A percentile compares a stretch with the other conserved stretches of the same genome.
phyloP scores from a whole-genome alignment of 2,329 filamentous ascomycete species.

The Colletotrichum lentis region DNA sequence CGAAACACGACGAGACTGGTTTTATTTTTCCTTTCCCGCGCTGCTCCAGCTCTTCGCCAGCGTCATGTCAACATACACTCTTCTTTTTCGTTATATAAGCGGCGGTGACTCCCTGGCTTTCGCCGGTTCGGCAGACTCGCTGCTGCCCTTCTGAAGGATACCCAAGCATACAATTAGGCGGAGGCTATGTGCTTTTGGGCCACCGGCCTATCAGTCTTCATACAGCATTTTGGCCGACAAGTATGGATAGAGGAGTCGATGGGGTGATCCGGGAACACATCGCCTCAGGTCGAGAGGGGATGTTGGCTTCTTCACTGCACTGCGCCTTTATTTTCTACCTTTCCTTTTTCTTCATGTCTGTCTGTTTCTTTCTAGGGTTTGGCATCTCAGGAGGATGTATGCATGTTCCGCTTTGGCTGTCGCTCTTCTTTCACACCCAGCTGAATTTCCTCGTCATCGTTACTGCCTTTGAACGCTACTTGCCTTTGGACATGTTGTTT shows the following conservation, averaged over 20 bases:
- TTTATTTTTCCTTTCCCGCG: not conserved
- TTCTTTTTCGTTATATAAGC: slow-evolving; percentile 36
- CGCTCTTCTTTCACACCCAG: not conserved
- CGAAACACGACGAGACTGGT: not conserved
- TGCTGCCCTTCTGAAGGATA: slow-evolving; percentile 44
- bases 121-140: slow-evolving; percentile 30
- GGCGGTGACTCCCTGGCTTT: slow-evolving; percentile 33
- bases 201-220: slow-evolving; percentile 45
- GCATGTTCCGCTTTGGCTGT: slow-evolving; percentile 16
- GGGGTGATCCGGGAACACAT: slow-evolving; percentile 27
- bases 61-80: slow-evolving; percentile 27
- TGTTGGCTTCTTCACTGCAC: slow-evolving; percentile 23
- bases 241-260: slow-evolving; percentile 53
- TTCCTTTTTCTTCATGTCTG: slow-evolving; percentile 13
- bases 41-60: slow-evolving; percentile 16
- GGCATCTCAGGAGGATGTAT: slow-evolving; percentile 27
- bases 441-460: slow-evolving; percentile 15
- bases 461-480: slow-evolving; percentile 2
- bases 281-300: slow-evolving; percentile 16
- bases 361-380: not conserved
- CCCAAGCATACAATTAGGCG: slow-evolving; percentile 48
- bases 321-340: slow-evolving; percentile 27
- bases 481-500: slow-evolving; percentile 24
- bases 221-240: slow-evolving; percentile 46
- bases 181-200: slow-evolving; percentile 49